Percentiles rank a stretch among this genome's conserved stretches.
Evolutionary conservation across 2,329 filamentous ascomycete species (phyloP).

Genomic region (Amauroascus verrucosus): DNA sequence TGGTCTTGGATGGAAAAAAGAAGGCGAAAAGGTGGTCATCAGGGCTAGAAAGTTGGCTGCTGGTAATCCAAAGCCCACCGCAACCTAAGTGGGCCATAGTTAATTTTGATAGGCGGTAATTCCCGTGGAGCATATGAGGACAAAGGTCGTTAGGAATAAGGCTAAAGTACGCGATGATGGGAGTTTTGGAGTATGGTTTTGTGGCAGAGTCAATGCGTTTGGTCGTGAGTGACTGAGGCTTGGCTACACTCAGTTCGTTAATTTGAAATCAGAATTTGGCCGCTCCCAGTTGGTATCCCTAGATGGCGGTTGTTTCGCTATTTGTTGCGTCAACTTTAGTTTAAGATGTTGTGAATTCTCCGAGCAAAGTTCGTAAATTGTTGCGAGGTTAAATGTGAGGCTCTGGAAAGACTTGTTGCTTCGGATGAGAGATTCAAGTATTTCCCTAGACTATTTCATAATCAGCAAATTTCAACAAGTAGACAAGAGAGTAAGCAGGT

Average conservation of each 20-base stretch:
- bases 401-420: conserved; percentile 60
- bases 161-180: background rate
- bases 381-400: conserved; percentile 78
- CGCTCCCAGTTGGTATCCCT: conserved; percentile 56
- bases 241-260: conserved; percentile 37
- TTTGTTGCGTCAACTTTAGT: conserved; percentile 55
- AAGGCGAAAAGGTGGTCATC: conserved; percentile 65
- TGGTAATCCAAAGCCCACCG: background rate
- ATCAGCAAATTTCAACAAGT: conserved; percentile 2
- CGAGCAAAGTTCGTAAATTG: conserved; percentile 83
- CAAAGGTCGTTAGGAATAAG: background rate
- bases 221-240: background rate
- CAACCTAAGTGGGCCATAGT: background rate
- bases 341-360: conserved; percentile 65
- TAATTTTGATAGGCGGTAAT: background rate
- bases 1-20: conserved; percentile 75
- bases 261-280: conserved; percentile 63
- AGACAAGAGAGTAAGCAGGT: background rate
- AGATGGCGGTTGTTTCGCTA: conserved; percentile 51
- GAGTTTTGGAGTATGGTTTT: conserved; percentile 5
- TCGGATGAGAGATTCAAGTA: conserved; percentile 58
- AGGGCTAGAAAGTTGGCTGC: conserved; percentile 29
- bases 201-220: background rate
- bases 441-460: conserved; percentile 46
- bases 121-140: background rate